Evolutionary conservation across 129 eudicot genomes (phyloP), one percentile per base, ranked within the genome.

Genomic region (Dittrichia graveolens): DNA sequence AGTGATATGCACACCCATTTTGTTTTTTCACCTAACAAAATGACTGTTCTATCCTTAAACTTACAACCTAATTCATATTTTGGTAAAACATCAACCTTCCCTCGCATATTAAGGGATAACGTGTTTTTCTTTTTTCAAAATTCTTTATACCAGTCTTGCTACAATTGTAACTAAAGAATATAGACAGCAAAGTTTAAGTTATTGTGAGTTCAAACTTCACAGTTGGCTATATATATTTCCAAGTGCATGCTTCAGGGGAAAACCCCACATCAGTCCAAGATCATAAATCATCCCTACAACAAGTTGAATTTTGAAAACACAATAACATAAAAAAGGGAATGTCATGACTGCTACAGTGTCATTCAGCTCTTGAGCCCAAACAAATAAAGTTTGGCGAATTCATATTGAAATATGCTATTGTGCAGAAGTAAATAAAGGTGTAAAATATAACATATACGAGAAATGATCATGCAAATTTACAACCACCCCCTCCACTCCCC

Each of bases 71-170:
- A 67, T 34, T 49, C 44, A 48, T 1, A n/a, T 11, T 19, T 18
- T 48, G 45, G 6, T 34, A 67, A 67, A 5, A 24, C n/a, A 67
- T 40, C 59, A n/a, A 48, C 44, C 72, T 48, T 46, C 39, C 69
- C 42, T 47, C 43, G 31, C 12, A 46, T 24, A 18, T 67, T 2
- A 12, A 67, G 34, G 58, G 45, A 3, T 10, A 31, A 38, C 12
- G 46, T 67, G 47, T 49, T 7, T 48, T 31, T 67, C 16, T 13
- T 34, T 67, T 47, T 35, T 15, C 2, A 14, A 14, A 10, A 14
- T 4, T 53, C 5, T 11, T 24, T 57, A 7, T 6, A 69, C 1
- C 38, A 19, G 38, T 39, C 7, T 15, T 39, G 50, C 40, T 39
- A 69, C 63, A 53, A 14, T 16, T 53, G 40, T 54, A 67, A 31